Percentiles rank a stretch among this genome's conserved stretches.
Conservation (phyloP, 805 yeast genomes). For the Candida corydali region DNA sequence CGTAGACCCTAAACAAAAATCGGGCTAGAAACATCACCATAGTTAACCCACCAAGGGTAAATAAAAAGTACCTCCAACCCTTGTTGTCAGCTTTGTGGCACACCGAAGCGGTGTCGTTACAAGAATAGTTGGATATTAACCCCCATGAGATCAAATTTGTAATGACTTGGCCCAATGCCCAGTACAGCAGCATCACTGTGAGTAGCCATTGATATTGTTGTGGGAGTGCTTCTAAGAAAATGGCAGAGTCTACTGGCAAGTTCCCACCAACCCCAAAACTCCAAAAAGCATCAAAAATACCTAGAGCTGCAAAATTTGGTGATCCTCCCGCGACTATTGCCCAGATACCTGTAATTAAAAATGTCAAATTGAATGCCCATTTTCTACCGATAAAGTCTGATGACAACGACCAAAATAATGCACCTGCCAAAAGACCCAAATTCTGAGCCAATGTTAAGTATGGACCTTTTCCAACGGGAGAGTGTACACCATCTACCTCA, state of each 20-base stretch:
- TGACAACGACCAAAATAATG: slow-evolving; percentile 26
- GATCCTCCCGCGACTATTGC: slow-evolving; percentile 26
- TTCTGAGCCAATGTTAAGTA: slow-evolving; percentile 43
- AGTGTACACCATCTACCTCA: slow-evolving; percentile 34
- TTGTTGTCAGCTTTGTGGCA: slow-evolving; percentile 48
- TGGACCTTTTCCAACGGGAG: slow-evolving; percentile 29
- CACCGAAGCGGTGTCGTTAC: slow-evolving; percentile 24
- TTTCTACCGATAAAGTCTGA: slow-evolving; percentile 28
- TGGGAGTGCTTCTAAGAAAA: slow-evolving; percentile 27
- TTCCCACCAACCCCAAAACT: slow-evolving; percentile 31
- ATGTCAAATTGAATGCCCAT: slow-evolving; percentile 27
- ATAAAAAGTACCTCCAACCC: slow-evolving; percentile 61
- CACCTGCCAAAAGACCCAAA: slow-evolving; percentile 30
- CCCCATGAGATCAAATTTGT: slow-evolving; percentile 54
- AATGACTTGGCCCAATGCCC: slow-evolving; percentile 62
- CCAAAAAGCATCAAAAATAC: slow-evolving; percentile 23
- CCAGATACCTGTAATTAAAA: slow-evolving; percentile 23
- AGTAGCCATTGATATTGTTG: slow-evolving; percentile 22
- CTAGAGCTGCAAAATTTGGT: slow-evolving; percentile 26
- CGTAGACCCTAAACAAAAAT: slow-evolving; percentile 41
- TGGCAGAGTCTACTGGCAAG: slow-evolving; percentile 28
- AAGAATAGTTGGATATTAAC: slow-evolving; percentile 46
- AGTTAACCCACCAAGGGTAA: slow-evolving; percentile 52
- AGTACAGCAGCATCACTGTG: slow-evolving; percentile 46
- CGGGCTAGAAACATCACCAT: slow-evolving; percentile 30